phyloP scores from a whole-genome alignment of 2,329 filamentous ascomycete species.

The Aspergillus puulaauensis region DNA sequence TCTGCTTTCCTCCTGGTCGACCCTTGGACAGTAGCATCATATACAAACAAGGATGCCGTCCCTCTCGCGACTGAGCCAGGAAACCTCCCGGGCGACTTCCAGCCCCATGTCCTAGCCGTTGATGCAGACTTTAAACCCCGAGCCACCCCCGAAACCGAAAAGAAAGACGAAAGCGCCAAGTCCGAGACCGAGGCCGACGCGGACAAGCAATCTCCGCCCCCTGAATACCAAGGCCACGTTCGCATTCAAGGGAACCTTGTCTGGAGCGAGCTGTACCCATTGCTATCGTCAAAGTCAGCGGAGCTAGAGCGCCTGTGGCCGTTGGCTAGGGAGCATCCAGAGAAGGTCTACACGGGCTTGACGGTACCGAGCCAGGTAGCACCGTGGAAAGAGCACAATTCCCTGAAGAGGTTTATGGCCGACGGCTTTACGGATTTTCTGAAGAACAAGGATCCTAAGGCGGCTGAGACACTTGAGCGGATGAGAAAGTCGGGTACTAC shows the following conservation, averaged over 20 bases:
- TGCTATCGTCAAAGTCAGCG: slow-evolving; percentile 15
- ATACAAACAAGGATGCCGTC: slow-evolving; percentile 4
- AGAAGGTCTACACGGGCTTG: slow-evolving; percentile 2
- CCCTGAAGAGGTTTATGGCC: neutral
- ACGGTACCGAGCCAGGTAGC: neutral
- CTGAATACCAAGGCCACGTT: slow-evolving; percentile 25
- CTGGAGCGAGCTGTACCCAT: slow-evolving; percentile 29
- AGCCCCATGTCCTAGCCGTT: slow-evolving; percentile 23
- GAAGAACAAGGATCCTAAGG: neutral
- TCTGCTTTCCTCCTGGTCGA: slow-evolving; percentile 20
- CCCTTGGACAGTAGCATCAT: slow-evolving; percentile 16
- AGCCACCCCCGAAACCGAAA: neutral
- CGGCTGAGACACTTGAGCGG: neutral
- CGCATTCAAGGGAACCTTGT: slow-evolving; percentile 29
- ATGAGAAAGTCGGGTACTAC: neutral
- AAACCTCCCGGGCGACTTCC: slow-evolving; percentile 16
- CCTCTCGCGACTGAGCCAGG: neutral
- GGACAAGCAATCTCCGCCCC: neutral
- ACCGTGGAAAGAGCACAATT: neutral
- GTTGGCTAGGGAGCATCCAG: neutral
- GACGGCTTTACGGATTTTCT: neutral
- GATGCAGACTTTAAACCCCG: slow-evolving; percentile 22
- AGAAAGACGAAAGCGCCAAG: neutral
- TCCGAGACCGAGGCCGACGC: slow-evolving; percentile 13
- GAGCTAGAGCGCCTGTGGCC: slow-evolving; percentile 26